Evolutionary conservation across 306 rosid genomes (phyloP).

Genomic region (Trifolium fragiferum): DNA sequence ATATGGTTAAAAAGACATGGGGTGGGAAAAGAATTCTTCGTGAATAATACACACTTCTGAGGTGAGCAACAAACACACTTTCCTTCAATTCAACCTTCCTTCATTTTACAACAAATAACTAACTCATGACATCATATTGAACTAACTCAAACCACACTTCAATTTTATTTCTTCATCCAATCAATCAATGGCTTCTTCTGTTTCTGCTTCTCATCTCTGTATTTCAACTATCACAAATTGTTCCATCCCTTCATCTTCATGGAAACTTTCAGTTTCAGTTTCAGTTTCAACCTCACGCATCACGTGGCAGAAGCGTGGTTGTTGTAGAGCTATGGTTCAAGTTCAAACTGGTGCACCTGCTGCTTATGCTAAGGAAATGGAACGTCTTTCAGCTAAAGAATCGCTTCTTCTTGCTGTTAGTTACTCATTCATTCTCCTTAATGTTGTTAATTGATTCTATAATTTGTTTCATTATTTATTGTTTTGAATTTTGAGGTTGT

Average conservation of each 20-base stretch:
- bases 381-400: slow-evolving; percentile 96
- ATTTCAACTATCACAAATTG: slow-evolving; percentile 56
- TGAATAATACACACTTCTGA: no score
- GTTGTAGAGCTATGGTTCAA: slow-evolving; percentile 81
- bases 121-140: no score
- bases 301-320: slow-evolving; percentile 14
- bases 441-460: background rate
- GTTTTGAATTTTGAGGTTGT: slow-evolving; percentile 7
- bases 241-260: slow-evolving; percentile 52
- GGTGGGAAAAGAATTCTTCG: no score
- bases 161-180: background rate
- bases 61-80: no score
- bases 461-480: background rate
- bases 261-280: slow-evolving; percentile 2
- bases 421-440: background rate
- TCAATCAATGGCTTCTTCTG: slow-evolving; percentile 39
- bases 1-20: no score
- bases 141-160: slow-evolving; percentile 10
- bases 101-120: no score
- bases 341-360: slow-evolving; percentile 81
- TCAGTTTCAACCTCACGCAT: slow-evolving; percentile 32
- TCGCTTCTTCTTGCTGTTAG: slow-evolving; percentile 97
- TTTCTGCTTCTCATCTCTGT: slow-evolving; percentile 31
- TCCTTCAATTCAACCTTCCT: no score
- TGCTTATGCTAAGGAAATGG: slow-evolving; percentile 97